These are phyloP conservation scores for Anthostomella pinea DNA, from an alignment of 2,329 filamentous ascomycete genomes.

Conservation along the genomic window DNA sequence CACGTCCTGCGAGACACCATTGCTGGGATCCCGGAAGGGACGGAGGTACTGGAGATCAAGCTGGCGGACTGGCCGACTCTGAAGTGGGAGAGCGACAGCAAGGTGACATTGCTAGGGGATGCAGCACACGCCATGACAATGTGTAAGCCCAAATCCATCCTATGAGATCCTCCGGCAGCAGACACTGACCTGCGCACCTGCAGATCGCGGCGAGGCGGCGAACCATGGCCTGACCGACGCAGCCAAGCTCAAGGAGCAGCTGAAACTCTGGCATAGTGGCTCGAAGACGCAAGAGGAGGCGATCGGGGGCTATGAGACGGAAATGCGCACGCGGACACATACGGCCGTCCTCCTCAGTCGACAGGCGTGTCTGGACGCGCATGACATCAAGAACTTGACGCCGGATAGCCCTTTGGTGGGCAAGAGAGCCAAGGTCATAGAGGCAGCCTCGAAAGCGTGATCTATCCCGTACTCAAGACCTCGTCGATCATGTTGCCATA, in stretches of 20 bases:
- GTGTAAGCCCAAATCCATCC: slow-evolving; percentile 1
- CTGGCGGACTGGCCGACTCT: slow-evolving; percentile 9
- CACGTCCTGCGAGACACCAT: not conserved
- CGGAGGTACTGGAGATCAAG: slow-evolving; percentile 7
- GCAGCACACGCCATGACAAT: slow-evolving; percentile 11
- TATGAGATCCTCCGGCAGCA: not conserved
- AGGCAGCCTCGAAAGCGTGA: slow-evolving; percentile 3
- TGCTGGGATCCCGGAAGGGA: slow-evolving; percentile 4
- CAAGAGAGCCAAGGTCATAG: slow-evolving; percentile 4
- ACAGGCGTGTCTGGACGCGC: slow-evolving; percentile 11
- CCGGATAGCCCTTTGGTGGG: slow-evolving; percentile 7
- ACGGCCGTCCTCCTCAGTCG: slow-evolving; percentile 6
- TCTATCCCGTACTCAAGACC: too few relatives aligned
- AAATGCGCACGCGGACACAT: slow-evolving; percentile 5
- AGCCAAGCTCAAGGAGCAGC: slow-evolving; percentile 3
- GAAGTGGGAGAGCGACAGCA: slow-evolving; percentile 4
- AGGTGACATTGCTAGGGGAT: slow-evolving; percentile 9
- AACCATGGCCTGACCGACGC: slow-evolving; percentile 8
- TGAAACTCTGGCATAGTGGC: slow-evolving; percentile 3
- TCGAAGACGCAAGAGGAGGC: slow-evolving; percentile 3
- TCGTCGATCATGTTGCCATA: too few relatives aligned
- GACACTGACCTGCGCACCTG: not conserved
- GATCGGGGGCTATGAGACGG: slow-evolving; percentile 4
- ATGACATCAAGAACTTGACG: slow-evolving; percentile 4
- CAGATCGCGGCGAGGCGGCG: slow-evolving; percentile 7